Conservation (phyloP, 139 green algal species). For the Gonium pectorale region DNA sequence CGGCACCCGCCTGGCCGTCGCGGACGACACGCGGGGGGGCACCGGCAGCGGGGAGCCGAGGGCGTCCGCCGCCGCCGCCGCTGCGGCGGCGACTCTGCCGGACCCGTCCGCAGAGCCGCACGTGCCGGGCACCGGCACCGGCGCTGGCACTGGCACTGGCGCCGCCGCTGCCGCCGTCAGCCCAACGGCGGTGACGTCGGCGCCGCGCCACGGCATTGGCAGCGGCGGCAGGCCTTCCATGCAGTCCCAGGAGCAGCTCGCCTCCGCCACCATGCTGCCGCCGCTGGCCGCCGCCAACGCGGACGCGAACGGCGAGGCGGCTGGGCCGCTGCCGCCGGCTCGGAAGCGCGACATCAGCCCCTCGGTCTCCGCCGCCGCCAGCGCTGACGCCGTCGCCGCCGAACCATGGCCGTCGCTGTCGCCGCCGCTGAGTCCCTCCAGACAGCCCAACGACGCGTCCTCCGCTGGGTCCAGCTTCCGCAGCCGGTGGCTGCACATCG, state of each 20-base stretch:
- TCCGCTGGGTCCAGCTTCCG: background rate
- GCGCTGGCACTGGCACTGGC: background rate
- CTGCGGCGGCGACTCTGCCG: background rate
- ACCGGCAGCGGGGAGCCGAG: background rate
- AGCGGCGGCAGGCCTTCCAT: constrained; percentile 24
- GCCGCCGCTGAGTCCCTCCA: background rate
- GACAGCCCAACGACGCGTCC: background rate
- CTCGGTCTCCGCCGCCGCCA: no score
- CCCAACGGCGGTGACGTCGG: background rate
- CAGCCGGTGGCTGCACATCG: background rate
- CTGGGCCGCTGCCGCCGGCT: background rate
- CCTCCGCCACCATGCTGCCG: background rate
- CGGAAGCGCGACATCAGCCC: no score
- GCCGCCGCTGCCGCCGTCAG: background rate
- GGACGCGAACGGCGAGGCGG: background rate
- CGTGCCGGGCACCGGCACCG: no score
- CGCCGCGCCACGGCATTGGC: no score
- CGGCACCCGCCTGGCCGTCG: no score
- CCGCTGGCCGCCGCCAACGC: background rate
- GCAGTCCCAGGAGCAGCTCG: constrained; percentile 9
- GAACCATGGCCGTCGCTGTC: background rate
- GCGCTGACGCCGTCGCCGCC: no score
- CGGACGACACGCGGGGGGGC: background rate
- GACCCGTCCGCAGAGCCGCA: background rate
- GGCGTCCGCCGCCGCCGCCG: background rate